Evolutionary conservation across 2,329 filamentous ascomycete species (phyloP).

Genomic region (Aspergillus ochraceus): DNA sequence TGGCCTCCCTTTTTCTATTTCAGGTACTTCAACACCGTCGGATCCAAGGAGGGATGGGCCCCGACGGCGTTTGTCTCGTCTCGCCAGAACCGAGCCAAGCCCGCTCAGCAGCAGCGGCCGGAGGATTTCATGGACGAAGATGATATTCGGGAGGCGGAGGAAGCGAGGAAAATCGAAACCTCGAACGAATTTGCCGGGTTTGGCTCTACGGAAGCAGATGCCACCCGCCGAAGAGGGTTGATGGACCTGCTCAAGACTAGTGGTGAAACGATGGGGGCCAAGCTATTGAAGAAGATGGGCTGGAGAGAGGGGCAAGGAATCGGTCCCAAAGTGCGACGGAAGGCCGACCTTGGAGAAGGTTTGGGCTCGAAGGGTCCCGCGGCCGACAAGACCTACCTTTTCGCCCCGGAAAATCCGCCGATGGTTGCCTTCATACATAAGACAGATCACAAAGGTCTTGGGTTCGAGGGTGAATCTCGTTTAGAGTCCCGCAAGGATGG

Average conservation of each 20-base stretch:
- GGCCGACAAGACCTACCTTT: constrained; percentile 63
- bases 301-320: constrained; percentile 95
- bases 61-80: constrained; percentile 91
- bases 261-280: constrained; percentile 84
- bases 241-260: constrained; percentile 70
- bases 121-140: constrained; percentile 99
- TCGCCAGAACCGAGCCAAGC: constrained; percentile 72
- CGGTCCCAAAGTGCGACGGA: constrained; percentile 78
- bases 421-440: constrained; percentile 57
- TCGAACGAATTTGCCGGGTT: constrained; percentile 72
- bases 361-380: constrained; percentile 40
- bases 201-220: constrained; percentile 63
- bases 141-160: constrained; percentile 82
- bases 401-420: constrained; percentile 77
- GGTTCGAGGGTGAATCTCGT: constrained; percentile 44
- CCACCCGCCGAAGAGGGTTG: constrained; percentile 54
- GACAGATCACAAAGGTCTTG: constrained; percentile 48
- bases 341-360: constrained; percentile 65
- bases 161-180: constrained; percentile 73
- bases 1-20: constrained; percentile 20
- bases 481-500: constrained; percentile 23
- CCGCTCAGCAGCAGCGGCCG: constrained; percentile 64
- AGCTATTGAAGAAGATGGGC: constrained; percentile 86
- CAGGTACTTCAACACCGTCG: constrained; percentile 97
- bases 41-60: constrained; percentile 97